Percentiles rank a stretch among this genome's conserved stretches.
Conservation (phyloP, 495 filamentous ascomycete genomes). For the Aspergillus panamensis region DNA sequence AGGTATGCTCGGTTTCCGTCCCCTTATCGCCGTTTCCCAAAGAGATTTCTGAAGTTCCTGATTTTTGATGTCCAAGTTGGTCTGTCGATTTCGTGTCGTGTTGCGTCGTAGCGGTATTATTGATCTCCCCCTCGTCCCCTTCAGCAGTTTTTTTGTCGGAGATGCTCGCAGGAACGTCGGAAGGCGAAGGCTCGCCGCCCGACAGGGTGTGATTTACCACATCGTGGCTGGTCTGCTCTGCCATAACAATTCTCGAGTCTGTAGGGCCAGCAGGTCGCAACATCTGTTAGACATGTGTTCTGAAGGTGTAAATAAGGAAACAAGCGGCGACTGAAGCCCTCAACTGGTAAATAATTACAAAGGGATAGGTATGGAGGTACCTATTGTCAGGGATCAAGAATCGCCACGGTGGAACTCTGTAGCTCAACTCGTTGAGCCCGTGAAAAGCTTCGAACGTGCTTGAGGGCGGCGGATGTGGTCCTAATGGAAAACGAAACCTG, state of each 20-base stretch:
- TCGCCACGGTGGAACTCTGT: slow-evolving; percentile 48
- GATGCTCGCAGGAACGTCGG: slow-evolving; percentile 68
- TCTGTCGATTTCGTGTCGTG: slow-evolving; percentile 28
- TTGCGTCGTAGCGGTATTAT: slow-evolving; percentile 37
- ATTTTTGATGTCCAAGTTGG: slow-evolving; percentile 30
- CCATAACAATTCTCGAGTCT: slow-evolving; percentile 74
- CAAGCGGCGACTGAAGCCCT: slow-evolving; percentile 22
- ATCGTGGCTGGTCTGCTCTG: slow-evolving; percentile 73
- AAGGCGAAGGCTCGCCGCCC: slow-evolving; percentile 67
- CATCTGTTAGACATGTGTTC: slow-evolving; percentile 37
- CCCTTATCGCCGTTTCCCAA: slow-evolving; percentile 28
- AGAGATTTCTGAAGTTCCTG: slow-evolving; percentile 13
- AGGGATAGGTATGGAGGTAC: slow-evolving; percentile 34
- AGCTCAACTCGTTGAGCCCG: slow-evolving; percentile 40
- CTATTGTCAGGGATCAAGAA: slow-evolving; percentile 49
- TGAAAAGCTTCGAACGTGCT: slow-evolving; percentile 37
- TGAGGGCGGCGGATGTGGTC: slow-evolving; percentile 27
- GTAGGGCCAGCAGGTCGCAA: slow-evolving; percentile 29
- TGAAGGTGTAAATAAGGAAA: slow-evolving; percentile 23
- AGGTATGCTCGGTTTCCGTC: slow-evolving; percentile 29
- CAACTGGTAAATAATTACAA: slow-evolving; percentile 24
- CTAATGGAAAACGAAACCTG: slow-evolving; percentile 22
- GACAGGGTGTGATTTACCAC: slow-evolving; percentile 75
- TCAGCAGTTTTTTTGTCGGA: slow-evolving; percentile 52
- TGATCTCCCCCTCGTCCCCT: slow-evolving; percentile 52